phyloP scores from a whole-genome alignment of 768 basidiomycete genomes.

The Hygrocybe punicea region DNA sequence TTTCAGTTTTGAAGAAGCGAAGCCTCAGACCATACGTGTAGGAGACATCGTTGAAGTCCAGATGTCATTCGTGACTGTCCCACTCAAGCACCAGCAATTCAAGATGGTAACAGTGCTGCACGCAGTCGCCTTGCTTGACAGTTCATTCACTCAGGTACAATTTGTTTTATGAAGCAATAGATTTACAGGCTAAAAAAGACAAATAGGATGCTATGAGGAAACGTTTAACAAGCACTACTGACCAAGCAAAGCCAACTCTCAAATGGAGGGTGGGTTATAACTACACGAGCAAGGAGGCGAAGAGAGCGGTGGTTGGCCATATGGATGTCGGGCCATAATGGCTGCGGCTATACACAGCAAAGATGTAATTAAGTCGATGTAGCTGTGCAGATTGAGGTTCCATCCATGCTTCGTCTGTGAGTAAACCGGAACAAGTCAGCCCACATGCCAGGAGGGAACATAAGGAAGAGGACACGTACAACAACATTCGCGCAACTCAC shows the following conservation, averaged over 20 bases:
- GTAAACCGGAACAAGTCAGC: neutral
- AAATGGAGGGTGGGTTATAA: neutral
- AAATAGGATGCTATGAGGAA: neutral
- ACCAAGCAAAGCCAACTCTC: neutral
- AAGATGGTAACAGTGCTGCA: constrained; percentile 10
- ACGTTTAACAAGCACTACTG: neutral
- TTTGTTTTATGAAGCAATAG: constrained; percentile 2
- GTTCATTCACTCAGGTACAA: constrained; percentile 12
- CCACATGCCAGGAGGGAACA: neutral
- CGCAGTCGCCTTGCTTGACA: constrained; percentile 12
- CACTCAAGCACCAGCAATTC: constrained; percentile 8
- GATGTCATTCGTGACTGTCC: constrained; percentile 11
- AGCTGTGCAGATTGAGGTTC: constrained; percentile 9
- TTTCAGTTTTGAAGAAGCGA: constrained; percentile 5
- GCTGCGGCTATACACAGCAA: neutral
- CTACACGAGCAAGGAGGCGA: neutral
- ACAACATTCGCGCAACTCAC: constrained; percentile 33
- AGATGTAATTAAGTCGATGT: neutral
- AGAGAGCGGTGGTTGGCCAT: neutral
- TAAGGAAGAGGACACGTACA: constrained; percentile 25
- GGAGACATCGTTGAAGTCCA: constrained; percentile 22
- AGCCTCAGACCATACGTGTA: constrained; percentile 10
- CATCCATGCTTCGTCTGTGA: constrained; percentile 39
- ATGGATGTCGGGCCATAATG: neutral
- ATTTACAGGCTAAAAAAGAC: neutral